phyloP scores from a whole-genome alignment of 2,329 filamentous ascomycete genomes.

The Aspergillus neotritici region DNA sequence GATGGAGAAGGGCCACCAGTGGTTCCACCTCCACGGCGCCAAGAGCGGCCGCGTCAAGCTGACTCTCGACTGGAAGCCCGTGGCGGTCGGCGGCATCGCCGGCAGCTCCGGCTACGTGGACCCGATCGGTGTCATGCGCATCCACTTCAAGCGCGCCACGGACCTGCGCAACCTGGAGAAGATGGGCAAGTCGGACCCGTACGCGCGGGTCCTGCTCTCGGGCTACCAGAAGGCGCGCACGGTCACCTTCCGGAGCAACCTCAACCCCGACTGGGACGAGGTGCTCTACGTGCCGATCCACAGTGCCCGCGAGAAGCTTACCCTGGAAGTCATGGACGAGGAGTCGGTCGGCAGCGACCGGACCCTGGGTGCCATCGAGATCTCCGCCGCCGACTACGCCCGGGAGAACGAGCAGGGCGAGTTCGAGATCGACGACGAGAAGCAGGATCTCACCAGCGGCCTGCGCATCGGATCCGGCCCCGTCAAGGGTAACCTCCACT shows the following conservation, averaged over 20 bases:
- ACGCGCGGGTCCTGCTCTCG: constrained; percentile 79
- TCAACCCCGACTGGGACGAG: constrained; percentile 94
- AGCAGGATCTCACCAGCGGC: constrained; percentile 60
- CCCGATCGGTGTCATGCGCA: constrained; percentile 88
- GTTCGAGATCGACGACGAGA: constrained; percentile 72
- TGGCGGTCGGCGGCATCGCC: constrained; percentile 72
- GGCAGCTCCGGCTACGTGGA: constrained; percentile 83
- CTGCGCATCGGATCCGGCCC: constrained; percentile 67
- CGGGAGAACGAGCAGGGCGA: constrained; percentile 71
- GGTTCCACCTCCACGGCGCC: constrained; percentile 81
- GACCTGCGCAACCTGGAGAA: constrained; percentile 89
- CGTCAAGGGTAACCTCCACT: constrained; percentile 74
- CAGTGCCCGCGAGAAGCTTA: constrained; percentile 72
- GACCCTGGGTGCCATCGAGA: constrained; percentile 73
- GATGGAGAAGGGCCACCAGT: constrained; percentile 89
- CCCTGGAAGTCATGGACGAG: constrained; percentile 92
- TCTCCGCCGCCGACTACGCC: constrained; percentile 73
- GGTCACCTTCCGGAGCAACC: constrained; percentile 91
- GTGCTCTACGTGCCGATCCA: constrained; percentile 91
- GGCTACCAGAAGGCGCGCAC: constrained; percentile 87
- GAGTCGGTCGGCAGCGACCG: constrained; percentile 90
- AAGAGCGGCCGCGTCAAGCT: constrained; percentile 85
- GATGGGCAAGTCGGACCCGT: constrained; percentile 94
- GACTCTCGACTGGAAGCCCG: constrained; percentile 90
- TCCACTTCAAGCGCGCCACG: constrained; percentile 80